phyloP scores from a whole-genome alignment of 352 stramenopile species.

The Phytophthora fragariaefolia region DNA sequence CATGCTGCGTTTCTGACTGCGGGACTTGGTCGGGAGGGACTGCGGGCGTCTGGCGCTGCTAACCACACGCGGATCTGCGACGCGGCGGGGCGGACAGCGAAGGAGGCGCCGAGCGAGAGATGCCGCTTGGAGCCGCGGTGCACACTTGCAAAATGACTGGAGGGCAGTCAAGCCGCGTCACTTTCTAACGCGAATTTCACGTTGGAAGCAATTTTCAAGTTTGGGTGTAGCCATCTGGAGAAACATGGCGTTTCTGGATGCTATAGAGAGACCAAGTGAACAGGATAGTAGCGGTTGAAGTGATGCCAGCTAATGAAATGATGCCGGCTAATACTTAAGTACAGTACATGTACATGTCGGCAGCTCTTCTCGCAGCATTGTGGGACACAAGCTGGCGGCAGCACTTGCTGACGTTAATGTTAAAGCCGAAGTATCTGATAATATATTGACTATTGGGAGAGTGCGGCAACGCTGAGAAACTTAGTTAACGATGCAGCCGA shows the following conservation, averaged over 20 bases:
- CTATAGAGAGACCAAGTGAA: not conserved
- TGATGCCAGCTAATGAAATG: not conserved
- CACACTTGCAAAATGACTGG: slow-evolving; percentile 36
- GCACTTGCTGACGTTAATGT: too few relatives aligned
- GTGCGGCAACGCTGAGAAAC: too few relatives aligned
- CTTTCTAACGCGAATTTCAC: not conserved
- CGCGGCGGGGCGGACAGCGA: not conserved
- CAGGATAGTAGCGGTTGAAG: too few relatives aligned
- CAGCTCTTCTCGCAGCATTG: too few relatives aligned
- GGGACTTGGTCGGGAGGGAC: slow-evolving; percentile 7
- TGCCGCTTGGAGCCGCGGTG: slow-evolving; percentile 4
- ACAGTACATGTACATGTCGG: too few relatives aligned
- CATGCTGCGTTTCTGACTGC: slow-evolving; percentile 39
- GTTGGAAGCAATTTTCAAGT: not conserved
- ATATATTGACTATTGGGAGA: too few relatives aligned
- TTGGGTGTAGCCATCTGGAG: not conserved
- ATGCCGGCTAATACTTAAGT: not conserved
- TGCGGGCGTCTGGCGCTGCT: slow-evolving; percentile 14
- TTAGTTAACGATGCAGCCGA: too few relatives aligned
- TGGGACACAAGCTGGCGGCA: too few relatives aligned
- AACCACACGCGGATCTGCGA: not conserved
- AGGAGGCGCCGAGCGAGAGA: slow-evolving; percentile 12
- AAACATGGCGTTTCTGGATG: not conserved
- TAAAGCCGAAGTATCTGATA: too few relatives aligned
- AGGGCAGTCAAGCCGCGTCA: slow-evolving; percentile 6